phyloP scores from a whole-genome alignment of 345 rosid genomes.

The Arabidopsis arenosa region DNA sequence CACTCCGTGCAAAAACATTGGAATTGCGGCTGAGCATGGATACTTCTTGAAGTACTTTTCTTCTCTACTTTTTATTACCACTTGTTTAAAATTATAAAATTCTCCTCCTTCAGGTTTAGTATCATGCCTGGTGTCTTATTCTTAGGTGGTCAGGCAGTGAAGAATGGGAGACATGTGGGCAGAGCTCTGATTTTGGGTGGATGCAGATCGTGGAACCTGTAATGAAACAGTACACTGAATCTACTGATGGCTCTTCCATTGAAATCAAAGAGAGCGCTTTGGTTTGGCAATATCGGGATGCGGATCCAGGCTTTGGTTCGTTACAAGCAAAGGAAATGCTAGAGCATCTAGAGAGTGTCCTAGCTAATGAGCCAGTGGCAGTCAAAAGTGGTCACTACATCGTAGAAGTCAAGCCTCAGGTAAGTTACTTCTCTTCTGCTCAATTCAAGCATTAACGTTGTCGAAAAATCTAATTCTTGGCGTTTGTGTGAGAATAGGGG shows the following conservation, averaged over 20 bases:
- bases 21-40: constrained; percentile 52
- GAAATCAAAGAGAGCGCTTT: constrained; percentile 51
- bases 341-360: constrained; percentile 50
- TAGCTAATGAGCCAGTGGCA: constrained; percentile 52
- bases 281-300: constrained; percentile 53
- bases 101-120: background rate
- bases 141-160: constrained; percentile 47
- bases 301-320: constrained; percentile 51
- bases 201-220: constrained; percentile 52
- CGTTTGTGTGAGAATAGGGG: constrained; percentile 37
- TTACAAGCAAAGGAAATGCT: constrained; percentile 52
- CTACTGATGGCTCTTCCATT: constrained; percentile 50
- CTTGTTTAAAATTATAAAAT: constrained; percentile 1
- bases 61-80: background rate
- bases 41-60: constrained; percentile 45
- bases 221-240: constrained; percentile 50
- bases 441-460: background rate
- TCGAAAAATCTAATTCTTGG: background rate
- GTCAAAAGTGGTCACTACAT: constrained; percentile 52
- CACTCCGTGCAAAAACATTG: constrained; percentile 45
- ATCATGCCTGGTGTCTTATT: background rate
- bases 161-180: constrained; percentile 54
- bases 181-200: constrained; percentile 50
- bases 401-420: constrained; percentile 52
- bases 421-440: constrained; percentile 19